These are phyloP conservation scores for Luvunga scandens DNA, from an alignment of 345 rosid species.

Conservation along the genomic window DNA sequence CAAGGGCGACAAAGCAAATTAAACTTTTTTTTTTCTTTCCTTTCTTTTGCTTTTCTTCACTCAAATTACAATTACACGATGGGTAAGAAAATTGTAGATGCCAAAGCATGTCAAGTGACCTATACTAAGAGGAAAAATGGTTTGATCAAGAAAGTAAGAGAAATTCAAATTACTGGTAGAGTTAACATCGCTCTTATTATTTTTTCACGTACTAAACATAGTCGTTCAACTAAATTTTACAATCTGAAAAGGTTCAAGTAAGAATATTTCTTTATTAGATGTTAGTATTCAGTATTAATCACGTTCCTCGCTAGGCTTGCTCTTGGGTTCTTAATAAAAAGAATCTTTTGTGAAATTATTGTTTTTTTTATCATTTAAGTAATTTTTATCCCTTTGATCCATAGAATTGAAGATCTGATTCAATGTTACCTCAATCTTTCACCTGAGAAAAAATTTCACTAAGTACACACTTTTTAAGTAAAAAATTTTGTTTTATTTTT, in stretches of 20 bases:
- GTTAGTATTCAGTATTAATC: background rate
- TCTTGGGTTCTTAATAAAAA: too few species aligned
- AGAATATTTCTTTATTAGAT: background rate
- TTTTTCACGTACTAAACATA: background rate
- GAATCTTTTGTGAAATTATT: too few species aligned
- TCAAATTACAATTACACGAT: background rate
- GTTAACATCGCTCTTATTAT: background rate
- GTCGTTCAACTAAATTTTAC: background rate
- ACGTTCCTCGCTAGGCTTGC: too few species aligned
- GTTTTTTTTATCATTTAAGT: background rate
- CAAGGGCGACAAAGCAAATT: too few species aligned
- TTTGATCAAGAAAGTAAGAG: background rate
- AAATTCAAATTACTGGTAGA: background rate
- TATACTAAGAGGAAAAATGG: background rate
- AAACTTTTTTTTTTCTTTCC: too few species aligned
- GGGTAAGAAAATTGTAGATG: background rate
- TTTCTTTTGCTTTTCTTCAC: too few species aligned
- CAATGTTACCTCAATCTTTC: background rate
- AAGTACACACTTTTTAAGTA: background rate
- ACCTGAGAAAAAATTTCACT: background rate
- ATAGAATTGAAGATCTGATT: background rate
- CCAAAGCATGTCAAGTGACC: background rate
- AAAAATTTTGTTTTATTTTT: background rate
- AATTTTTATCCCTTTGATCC: background rate
- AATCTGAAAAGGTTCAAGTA: background rate